Conservation (phyloP, 495 filamentous ascomycete species). For the Xylaria nigripes region DNA sequence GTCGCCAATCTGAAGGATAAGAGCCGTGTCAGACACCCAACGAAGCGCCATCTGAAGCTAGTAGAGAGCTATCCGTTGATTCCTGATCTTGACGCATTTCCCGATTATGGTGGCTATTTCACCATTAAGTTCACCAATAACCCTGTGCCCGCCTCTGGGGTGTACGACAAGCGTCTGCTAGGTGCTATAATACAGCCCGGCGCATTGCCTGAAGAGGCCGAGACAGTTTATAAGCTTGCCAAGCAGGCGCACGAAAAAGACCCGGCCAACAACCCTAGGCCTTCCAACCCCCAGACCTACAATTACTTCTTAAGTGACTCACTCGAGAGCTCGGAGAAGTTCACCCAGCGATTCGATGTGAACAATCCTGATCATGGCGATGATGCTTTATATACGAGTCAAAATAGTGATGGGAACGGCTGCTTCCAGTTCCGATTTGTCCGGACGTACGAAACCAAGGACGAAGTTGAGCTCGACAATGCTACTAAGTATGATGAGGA, state of each 20-base stretch:
- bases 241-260: constrained; percentile 54
- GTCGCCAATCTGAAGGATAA: constrained; percentile 57
- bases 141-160: constrained; percentile 50
- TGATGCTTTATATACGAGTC: constrained; percentile 55
- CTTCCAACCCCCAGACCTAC: constrained; percentile 60
- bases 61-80: constrained; percentile 74
- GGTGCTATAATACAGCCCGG: constrained; percentile 68
- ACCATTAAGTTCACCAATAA: constrained; percentile 83
- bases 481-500: constrained; percentile 54
- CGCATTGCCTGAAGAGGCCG: constrained; percentile 41
- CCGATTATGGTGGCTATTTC: constrained; percentile 79
- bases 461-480: constrained; percentile 57
- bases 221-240: constrained; percentile 42
- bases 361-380: constrained; percentile 61
- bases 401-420: constrained; percentile 35
- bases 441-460: constrained; percentile 75
- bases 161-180: constrained; percentile 75
- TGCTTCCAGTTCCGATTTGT: constrained; percentile 67
- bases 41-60: constrained; percentile 66
- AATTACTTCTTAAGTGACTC: constrained; percentile 68
- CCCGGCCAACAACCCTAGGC: constrained; percentile 53
- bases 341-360: constrained; percentile 66
- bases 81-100: constrained; percentile 79
- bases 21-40: constrained; percentile 70
- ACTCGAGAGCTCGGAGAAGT: constrained; percentile 44